These are phyloP conservation scores for Diaporthe citriasiana DNA, from an alignment of 2,329 filamentous ascomycete species.

Conservation along the genomic window DNA sequence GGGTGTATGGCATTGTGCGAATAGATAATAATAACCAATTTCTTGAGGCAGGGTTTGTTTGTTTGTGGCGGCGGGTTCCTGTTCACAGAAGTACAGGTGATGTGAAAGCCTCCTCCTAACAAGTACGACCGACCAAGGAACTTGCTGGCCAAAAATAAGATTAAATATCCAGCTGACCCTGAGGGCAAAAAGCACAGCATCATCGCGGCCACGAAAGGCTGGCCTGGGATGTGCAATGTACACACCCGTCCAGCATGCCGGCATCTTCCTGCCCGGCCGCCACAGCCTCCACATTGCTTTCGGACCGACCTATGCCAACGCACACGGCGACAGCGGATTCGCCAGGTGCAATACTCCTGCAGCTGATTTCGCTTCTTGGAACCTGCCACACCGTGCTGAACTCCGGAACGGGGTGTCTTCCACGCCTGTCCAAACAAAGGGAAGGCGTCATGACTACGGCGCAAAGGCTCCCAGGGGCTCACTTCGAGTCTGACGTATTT, in stretches of 20 bases:
- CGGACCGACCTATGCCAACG: not conserved
- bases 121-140: not conserved
- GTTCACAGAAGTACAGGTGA: conserved; percentile 4
- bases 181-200: not conserved
- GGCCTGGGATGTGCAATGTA: not conserved
- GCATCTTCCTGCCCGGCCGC: not conserved
- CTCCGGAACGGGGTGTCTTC: not conserved
- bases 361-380: not conserved
- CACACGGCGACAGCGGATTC: not conserved
- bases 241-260: not conserved
- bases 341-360: not conserved
- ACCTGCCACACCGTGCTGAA: not conserved
- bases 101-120: not conserved
- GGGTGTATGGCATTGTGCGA: not conserved
- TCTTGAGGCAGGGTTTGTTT: not conserved
- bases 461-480: not conserved
- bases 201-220: not conserved
- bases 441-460: not conserved
- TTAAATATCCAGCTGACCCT: not conserved
- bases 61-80: conserved; percentile 5
- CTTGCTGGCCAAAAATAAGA: not conserved
- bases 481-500: not conserved
- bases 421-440: not conserved
- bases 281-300: not conserved
- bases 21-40: not conserved